Conservation (phyloP, 345 rosid genomes). For the Hibiscus tridactylites region DNA sequence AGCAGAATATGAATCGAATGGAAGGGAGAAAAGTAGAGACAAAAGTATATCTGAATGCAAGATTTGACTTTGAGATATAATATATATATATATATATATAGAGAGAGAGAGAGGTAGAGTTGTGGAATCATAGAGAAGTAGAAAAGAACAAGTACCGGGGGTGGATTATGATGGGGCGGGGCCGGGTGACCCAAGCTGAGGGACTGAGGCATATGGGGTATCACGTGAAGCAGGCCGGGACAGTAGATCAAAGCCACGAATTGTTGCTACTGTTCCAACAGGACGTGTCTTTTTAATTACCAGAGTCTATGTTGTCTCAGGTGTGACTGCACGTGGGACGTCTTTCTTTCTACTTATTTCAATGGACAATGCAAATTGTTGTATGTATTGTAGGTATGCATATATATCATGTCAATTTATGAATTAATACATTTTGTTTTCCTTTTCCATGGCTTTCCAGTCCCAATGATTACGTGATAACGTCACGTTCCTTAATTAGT, state of each 20-base stretch:
- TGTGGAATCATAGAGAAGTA: not conserved
- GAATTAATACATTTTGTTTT: not conserved
- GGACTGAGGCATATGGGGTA: constrained; percentile 3
- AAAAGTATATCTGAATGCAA: not conserved
- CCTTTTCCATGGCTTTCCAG: not conserved
- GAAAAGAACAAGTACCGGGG: not conserved
- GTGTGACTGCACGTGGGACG: constrained; percentile 6
- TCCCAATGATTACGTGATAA: not conserved
- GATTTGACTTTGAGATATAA: not conserved
- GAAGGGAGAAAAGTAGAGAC: not conserved
- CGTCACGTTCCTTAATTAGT: not conserved
- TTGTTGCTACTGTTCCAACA: not conserved
- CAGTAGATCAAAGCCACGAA: not conserved
- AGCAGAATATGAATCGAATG: not conserved
- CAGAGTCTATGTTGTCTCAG: not conserved
- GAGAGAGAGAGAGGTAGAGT: not conserved
- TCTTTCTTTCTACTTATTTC: not conserved
- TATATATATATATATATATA: no score
- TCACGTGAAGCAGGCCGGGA: constrained; percentile 1
- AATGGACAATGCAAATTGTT: not conserved
- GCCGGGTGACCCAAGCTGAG: not conserved
- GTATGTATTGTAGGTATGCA: not conserved
- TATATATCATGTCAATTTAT: not conserved
- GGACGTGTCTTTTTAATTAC: not conserved
- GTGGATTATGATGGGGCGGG: not conserved